phyloP scores from a whole-genome alignment of 2,329 filamentous ascomycete genomes.

The Elsinoe batatas region DNA sequence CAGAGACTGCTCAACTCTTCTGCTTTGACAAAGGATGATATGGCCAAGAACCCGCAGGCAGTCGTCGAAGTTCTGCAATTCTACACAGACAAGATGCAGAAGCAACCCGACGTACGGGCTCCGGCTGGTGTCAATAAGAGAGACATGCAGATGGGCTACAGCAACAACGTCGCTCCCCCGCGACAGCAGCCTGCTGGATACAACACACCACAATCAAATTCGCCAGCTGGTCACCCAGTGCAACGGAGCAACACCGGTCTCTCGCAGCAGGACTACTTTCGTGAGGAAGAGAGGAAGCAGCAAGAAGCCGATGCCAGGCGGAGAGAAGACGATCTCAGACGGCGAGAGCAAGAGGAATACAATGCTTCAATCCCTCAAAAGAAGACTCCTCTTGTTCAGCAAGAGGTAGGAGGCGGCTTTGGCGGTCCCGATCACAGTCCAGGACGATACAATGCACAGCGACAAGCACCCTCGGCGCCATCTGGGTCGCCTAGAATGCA shows the following conservation, averaged over 20 bases:
- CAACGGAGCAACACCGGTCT: conserved; percentile 21
- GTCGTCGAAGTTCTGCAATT: conserved; percentile 69
- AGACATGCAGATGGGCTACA: conserved; percentile 42
- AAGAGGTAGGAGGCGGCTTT: conserved; percentile 68
- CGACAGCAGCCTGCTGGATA: conserved; percentile 36
- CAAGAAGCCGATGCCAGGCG: conserved; percentile 29
- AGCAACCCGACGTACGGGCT: conserved; percentile 61
- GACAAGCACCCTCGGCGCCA: conserved; percentile 56
- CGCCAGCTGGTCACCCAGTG: conserved; percentile 14
- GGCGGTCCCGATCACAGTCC: conserved; percentile 39
- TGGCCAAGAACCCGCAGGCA: conserved; percentile 77
- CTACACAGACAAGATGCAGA: conserved; percentile 69
- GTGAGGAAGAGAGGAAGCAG: conserved; percentile 31
- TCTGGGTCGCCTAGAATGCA: conserved; percentile 50
- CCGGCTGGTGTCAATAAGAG: conserved; percentile 52
- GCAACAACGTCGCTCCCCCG: conserved; percentile 37
- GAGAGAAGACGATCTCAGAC: conserved; percentile 42
- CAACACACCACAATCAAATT: conserved; percentile 17
- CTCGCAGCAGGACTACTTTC: conserved; percentile 24
- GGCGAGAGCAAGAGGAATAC: conserved; percentile 65
- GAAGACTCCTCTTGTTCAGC: conserved; percentile 71
- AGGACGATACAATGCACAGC: conserved; percentile 73
- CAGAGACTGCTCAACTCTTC: conserved; percentile 92
- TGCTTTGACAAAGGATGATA: conserved; percentile 96
- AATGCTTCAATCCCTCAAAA: conserved; percentile 81